Base-by-base conservation (phyloP, 148 eudicot genomes). In the Gaultheria prostrata region DNA sequence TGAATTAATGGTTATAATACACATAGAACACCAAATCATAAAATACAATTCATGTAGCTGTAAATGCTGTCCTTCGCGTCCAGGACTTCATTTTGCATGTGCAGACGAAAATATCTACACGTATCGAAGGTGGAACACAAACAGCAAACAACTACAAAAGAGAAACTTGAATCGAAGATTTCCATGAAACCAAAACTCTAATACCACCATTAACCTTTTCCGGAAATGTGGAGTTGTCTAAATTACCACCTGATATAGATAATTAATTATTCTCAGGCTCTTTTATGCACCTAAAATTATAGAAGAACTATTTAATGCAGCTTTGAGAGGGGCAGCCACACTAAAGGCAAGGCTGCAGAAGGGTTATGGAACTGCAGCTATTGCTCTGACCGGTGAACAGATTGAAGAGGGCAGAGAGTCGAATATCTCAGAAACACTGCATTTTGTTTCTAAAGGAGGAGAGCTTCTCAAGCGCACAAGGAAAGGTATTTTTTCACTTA, bases 401-500 rank as follows among this genome's bases (percentile, higher is more conserved):
- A 83, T 81, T 78, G 91, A 90, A 86, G 92, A 91, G 28, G 86
- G 91, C 67, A 90, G 88, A 88, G 93, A 91, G 54, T 67, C 88
- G 24, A 89, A 78, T 87, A 80, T 88, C 21, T 63, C 82, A 78
- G 76, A 87, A 32, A 90, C 93, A 33, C 80, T 94, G 86, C 89
- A 90, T 83, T 92, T 93, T 69, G 91, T 91, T 76, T 85, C 93
- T 21, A 90, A 84, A 87, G 99, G 99, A 1, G 93, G 90, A 33
- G 97, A 94, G 85, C 95, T 96, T 85, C 93, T 95, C 30, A 96
- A 96, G 83, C 93, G 98, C 61, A 96, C 99, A 35, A 91, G 98
- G 80, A 94, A 96, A 91, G 98, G 98, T 95, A 86, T 79, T 33
- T 53, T 33, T 65, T 32, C 9, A 33, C 43, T 5, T 63, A 24